phyloP scores from a whole-genome alignment of 352 stramenopile species.

The Thalassiosira mediterranea region DNA sequence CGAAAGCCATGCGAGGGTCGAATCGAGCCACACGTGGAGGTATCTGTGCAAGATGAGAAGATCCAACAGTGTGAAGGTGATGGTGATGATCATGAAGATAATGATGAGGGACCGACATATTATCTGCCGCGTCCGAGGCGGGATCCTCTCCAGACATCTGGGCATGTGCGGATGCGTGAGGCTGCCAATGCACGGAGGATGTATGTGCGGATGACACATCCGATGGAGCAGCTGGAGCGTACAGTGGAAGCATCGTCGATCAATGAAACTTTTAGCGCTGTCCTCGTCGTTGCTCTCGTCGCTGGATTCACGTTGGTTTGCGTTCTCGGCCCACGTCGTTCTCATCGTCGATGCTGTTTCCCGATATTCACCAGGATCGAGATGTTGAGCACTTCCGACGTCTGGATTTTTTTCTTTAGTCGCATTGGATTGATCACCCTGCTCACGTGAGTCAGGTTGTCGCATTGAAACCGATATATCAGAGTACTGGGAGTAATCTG shows the following conservation, averaged over 20 bases:
- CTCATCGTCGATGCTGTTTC: not conserved
- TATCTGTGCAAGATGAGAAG: slow-evolving; percentile 51
- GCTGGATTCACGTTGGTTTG: not conserved
- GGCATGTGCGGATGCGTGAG: not conserved
- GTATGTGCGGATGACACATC: slow-evolving; percentile 23
- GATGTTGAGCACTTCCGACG: too few species aligned
- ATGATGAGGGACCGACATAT: slow-evolving; percentile 48
- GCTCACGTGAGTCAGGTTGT: too few species aligned
- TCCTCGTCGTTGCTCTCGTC: slow-evolving; percentile 1
- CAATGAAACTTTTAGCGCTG: not conserved
- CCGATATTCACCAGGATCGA: not conserved
- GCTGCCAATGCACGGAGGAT: slow-evolving; percentile 6
- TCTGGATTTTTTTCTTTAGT: too few species aligned
- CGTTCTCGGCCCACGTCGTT: not conserved
- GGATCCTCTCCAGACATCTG: slow-evolving; percentile 2
- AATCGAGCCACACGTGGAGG: slow-evolving; percentile 37
- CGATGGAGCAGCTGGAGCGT: not conserved
- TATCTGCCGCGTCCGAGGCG: slow-evolving; percentile 24
- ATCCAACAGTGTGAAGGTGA: slow-evolving; percentile 48
- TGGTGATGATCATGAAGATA: slow-evolving; percentile 57
- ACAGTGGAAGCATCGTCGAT: slow-evolving; percentile 3
- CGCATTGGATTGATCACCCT: too few species aligned
- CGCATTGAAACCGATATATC: too few species aligned
- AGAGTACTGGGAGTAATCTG: too few species aligned
- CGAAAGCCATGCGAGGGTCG: slow-evolving; percentile 24